Conservation (phyloP, 352 stramenopile species). For the Phytopythium cucurbitacearum region DNA sequence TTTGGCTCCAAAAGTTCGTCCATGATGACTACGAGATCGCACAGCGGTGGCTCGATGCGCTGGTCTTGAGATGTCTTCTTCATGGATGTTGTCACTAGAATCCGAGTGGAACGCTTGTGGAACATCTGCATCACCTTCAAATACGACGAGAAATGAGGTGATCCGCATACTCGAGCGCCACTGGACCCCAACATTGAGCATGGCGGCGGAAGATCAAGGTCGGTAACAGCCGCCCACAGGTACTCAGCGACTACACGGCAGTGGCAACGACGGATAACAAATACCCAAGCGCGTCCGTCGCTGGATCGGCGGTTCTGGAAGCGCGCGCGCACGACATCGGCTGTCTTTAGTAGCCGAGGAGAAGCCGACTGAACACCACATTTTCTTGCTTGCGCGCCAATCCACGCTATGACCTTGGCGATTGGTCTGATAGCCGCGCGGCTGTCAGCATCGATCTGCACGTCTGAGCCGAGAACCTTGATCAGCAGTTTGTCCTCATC, state of each 20-base stretch:
- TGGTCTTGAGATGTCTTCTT: constrained; percentile 43
- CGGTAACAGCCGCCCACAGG: constrained; percentile 38
- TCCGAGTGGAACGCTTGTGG: constrained; percentile 33
- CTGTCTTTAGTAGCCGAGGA: constrained; percentile 52
- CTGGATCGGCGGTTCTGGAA: constrained; percentile 26
- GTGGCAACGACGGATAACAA: constrained; percentile 66
- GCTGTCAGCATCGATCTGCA: constrained; percentile 30
- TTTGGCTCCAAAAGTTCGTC: constrained; percentile 66
- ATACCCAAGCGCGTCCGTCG: constrained; percentile 48
- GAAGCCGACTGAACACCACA: constrained; percentile 36
- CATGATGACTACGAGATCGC: constrained; percentile 74
- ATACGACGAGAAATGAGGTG: constrained; percentile 61
- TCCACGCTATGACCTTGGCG: constrained; percentile 51
- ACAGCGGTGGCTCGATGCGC: constrained; percentile 33
- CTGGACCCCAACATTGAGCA: constrained; percentile 77
- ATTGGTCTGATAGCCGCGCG: constrained; percentile 43
- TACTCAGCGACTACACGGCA: constrained; percentile 76
- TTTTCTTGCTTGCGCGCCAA: constrained; percentile 23
- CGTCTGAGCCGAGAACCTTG: constrained; percentile 20
- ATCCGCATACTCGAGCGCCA: constrained; percentile 54
- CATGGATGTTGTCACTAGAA: constrained; percentile 83
- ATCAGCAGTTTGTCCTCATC: constrained; percentile 15
- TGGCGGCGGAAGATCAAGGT: constrained; percentile 41
- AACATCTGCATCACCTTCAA: constrained; percentile 71
- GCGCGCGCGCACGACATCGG: constrained; percentile 38